These are phyloP conservation scores for Didymella pinodella DNA, from an alignment of 2,329 filamentous ascomycete species.

Conservation along the genomic window DNA sequence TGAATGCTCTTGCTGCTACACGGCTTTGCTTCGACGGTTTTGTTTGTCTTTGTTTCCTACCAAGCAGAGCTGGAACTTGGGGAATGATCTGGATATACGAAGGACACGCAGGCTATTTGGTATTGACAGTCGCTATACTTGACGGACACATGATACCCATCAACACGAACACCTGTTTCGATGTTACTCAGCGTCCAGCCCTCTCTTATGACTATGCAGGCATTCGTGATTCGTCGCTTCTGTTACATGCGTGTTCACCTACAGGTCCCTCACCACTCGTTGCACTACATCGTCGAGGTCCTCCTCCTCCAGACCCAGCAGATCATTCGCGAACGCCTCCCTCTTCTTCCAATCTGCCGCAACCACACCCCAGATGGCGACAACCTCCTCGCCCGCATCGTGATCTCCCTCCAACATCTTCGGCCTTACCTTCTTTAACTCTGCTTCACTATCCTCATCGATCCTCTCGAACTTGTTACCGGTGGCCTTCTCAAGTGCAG, in stretches of 20 bases:
- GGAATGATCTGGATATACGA: neutral
- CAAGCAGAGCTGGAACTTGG: neutral
- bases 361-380: constrained; percentile 47
- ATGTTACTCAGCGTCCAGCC: neutral
- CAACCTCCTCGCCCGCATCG: constrained; percentile 44
- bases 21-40: too few relatives aligned
- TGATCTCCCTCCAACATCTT: constrained; percentile 46
- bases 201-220: neutral
- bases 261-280: constrained; percentile 32
- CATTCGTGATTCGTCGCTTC: neutral
- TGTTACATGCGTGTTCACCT: neutral
- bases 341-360: constrained; percentile 45
- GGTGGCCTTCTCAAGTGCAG: constrained; percentile 62
- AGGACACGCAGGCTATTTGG: neutral
- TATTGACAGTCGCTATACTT: neutral
- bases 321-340: constrained; percentile 42
- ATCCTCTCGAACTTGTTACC: constrained; percentile 61
- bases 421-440: constrained; percentile 34
- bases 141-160: neutral
- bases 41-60: neutral
- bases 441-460: constrained; percentile 47
- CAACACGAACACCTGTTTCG: neutral
- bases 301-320: constrained; percentile 45
- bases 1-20: neutral
- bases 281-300: constrained; percentile 42